Evolutionary conservation across 2,329 filamentous ascomycete genomes (phyloP), one percentile per base, ranked within the genome.

Genomic region (Colletotrichum somersetense): DNA sequence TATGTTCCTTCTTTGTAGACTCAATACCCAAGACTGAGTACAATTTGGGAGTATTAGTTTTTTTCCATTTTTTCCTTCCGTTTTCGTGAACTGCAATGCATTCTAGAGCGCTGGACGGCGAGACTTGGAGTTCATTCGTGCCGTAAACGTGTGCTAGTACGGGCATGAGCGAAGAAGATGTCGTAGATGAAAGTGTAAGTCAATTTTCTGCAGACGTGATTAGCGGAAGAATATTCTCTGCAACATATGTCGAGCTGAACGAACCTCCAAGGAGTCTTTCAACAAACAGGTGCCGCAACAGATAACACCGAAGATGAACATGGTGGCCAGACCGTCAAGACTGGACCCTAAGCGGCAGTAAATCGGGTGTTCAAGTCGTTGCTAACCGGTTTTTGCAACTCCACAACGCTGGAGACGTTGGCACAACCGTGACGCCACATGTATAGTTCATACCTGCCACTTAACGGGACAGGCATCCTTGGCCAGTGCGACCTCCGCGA

Each of bases 391-490:
- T 62, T 75, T 76, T 73, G 84, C 20, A 33, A 33, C 88, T 66
- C 82, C 83, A 81, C 94, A 96, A 75, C 91, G 89, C 77, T 95
- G 91, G 80, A 97, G 66, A 78, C 81, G 40, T 78, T 83, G 59
- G 89, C 87, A 79, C 89, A 91, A 46, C 90, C 85, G 62, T 96
- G 83, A 77, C 88, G 89, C 89, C 93, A 94, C 92, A 95, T 95
- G 53, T 91, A 88, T 74, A 93, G 83, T 80, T 96, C 93, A 53
- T 89, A 88, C 78, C 87, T 88, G 70, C 86, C 87, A 64, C 84
- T 83, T 62, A 96, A 84, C 38, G 93, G 93, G 67, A 86, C 86
- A 58, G 93, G 93, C 84, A 95, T 89, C 75, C 87, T 87, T 35
- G 89, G 89, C 83, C 89, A 89, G 79, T 89, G 91, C 26, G 84